These are phyloP conservation scores for Nannochloris sp. DNA, from an alignment of 139 green algal species.

Conservation along the genomic window DNA sequence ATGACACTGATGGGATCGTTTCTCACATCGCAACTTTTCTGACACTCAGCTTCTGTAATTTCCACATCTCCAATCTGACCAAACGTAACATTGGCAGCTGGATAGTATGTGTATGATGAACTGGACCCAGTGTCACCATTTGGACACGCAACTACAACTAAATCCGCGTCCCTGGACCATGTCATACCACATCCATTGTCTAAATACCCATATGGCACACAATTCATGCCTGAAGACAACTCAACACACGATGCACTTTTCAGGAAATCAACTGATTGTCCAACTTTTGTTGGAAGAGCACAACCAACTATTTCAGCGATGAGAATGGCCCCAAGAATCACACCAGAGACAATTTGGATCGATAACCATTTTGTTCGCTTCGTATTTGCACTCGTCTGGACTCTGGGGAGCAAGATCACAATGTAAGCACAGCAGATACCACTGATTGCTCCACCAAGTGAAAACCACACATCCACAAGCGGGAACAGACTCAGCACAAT, in stretches of 20 bases:
- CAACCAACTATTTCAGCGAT: conserved; percentile 11
- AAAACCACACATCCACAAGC: conserved; percentile 25
- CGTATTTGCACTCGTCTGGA: not conserved
- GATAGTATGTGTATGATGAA: not conserved
- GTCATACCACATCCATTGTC: conserved; percentile 1
- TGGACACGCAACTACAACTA: not conserved
- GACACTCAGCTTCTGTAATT: not conserved
- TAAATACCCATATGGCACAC: conserved; percentile 9
- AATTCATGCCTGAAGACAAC: conserved; percentile 16
- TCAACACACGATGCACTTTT: conserved; percentile 12
- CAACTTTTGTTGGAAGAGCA: conserved; percentile 6
- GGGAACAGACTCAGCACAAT: conserved; percentile 23
- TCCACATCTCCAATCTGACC: not conserved
- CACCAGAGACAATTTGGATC: conserved; percentile 5
- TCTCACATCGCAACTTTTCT: not conserved
- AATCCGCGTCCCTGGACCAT: not conserved
- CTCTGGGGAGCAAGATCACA: not conserved
- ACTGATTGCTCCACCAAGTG: conserved; percentile 2
- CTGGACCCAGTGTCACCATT: not conserved
- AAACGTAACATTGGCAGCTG: not conserved
- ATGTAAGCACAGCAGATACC: not conserved
- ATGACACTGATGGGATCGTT: not conserved
- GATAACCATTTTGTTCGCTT: not conserved
- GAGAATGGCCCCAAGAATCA: conserved; percentile 4
- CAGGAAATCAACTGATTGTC: not conserved